phyloP scores from a whole-genome alignment of 257 asterid genomes.

The Solanum chmielewskii region DNA sequence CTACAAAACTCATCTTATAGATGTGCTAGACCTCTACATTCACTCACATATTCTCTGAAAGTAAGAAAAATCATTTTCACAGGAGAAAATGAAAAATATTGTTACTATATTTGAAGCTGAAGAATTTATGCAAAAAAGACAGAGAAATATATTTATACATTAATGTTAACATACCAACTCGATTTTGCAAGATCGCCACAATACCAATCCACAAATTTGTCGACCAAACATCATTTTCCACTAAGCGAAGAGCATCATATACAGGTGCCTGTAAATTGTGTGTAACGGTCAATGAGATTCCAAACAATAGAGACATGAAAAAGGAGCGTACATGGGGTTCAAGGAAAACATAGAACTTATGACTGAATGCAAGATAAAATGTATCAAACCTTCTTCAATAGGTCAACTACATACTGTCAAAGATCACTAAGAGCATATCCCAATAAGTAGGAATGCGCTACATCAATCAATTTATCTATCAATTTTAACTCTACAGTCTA shows the following conservation, averaged over 20 bases:
- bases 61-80: too few species aligned
- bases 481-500: neutral
- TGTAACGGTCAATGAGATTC: constrained; percentile 8
- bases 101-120: neutral
- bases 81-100: neutral
- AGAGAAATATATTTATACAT: neutral
- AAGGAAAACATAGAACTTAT: neutral
- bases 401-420: neutral
- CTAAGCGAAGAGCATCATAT: constrained; percentile 31
- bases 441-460: neutral
- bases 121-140: neutral
- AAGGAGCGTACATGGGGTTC: neutral
- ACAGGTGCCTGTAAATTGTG: constrained; percentile 45
- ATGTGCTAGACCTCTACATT: neutral
- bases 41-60: neutral
- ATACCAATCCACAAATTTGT: constrained; percentile 54
- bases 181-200: constrained; percentile 66
- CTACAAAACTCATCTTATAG: neutral
- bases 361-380: neutral
- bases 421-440: neutral
- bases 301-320: neutral
- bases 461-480: neutral
- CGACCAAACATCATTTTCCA: constrained; percentile 35
- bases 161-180: constrained; percentile 56
- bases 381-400: neutral